phyloP scores from a whole-genome alignment of 305 asterid genomes.

The Caryopteris hybrid region DNA sequence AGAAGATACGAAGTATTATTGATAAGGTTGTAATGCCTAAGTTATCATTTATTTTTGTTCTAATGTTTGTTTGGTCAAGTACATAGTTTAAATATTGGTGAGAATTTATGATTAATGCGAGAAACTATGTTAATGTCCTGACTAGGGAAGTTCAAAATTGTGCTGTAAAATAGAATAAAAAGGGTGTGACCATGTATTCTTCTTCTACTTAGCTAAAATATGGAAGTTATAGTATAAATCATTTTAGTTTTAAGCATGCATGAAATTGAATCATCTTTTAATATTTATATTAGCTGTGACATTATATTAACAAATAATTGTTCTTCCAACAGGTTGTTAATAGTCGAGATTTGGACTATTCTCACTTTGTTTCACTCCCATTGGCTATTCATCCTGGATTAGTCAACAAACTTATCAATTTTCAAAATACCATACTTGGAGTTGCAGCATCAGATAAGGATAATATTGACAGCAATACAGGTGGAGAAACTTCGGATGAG shows the following conservation, averaged over 20 bases:
- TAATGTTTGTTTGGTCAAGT: background rate
- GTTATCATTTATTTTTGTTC: background rate
- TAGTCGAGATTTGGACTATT: constrained; percentile 70
- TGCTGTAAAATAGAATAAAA: background rate
- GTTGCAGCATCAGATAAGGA: constrained; percentile 30
- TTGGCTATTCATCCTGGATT: constrained; percentile 78
- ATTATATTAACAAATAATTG: constrained; percentile 1
- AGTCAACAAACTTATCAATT: constrained; percentile 65
- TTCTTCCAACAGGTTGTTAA: constrained; percentile 55
- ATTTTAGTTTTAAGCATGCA: background rate
- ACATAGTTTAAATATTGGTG: too few relatives aligned
- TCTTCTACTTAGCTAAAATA: background rate
- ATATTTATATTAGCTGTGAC: background rate
- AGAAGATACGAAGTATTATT: constrained; percentile 47
- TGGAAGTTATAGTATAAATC: background rate
- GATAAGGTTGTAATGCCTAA: constrained; percentile 52
- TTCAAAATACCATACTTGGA: constrained; percentile 71
- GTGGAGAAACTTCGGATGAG: constrained; percentile 31
- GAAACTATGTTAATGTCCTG: too few relatives aligned
- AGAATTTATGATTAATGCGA: too few relatives aligned
- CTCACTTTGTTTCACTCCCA: constrained; percentile 97
- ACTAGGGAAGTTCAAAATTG: background rate
- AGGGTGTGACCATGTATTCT: background rate
- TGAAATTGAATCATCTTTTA: background rate
- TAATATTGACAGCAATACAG: constrained; percentile 30